phyloP scores from a whole-genome alignment of 2,329 filamentous ascomycete species.

The Colletotrichum eleusines region DNA sequence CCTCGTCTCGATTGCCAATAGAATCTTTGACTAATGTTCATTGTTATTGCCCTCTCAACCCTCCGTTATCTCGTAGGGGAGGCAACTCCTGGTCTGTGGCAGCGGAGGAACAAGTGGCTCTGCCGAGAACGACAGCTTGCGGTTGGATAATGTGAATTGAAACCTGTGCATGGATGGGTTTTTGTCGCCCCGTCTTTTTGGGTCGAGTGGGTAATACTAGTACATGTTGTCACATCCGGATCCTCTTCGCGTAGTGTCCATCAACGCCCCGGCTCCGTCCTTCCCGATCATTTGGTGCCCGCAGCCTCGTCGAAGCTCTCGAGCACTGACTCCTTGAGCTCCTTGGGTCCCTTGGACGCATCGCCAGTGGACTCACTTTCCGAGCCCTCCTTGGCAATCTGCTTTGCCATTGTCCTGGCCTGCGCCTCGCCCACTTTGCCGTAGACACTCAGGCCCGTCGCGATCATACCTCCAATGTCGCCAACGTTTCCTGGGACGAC shows the following conservation, averaged over 20 bases:
- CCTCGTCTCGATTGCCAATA: not conserved
- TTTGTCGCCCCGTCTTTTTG: conserved; percentile 12
- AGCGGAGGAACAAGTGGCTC: not conserved
- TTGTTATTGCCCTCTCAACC: not conserved
- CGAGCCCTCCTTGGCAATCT: conserved; percentile 47
- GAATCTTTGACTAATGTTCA: not conserved
- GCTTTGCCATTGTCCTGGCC: conserved; percentile 73
- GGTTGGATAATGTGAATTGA: not conserved
- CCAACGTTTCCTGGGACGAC: conserved; percentile 97
- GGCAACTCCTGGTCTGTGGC: not conserved
- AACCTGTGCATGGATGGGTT: not conserved
- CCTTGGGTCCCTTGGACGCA: conserved; percentile 42
- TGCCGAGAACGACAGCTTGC: not conserved
- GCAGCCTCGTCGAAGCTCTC: conserved; percentile 55
- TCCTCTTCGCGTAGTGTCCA: conserved; percentile 11
- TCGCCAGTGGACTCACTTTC: conserved; percentile 43
- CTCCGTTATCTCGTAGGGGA: not conserved
- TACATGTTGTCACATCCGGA: conserved; percentile 40
- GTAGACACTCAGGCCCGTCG: conserved; percentile 94
- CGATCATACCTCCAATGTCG: conserved; percentile 96
- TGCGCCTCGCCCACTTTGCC: conserved; percentile 91
- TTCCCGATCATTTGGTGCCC: conserved; percentile 47
- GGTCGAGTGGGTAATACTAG: conserved; percentile 39
- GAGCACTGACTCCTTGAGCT: conserved; percentile 55
- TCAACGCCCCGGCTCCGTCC: conserved; percentile 29